A percentile compares a stretch with the other conserved stretches of the same genome.
These are phyloP conservation scores for Hibiscus syriacus DNA, from an alignment of 345 rosid genomes.

Conservation along the genomic window DNA sequence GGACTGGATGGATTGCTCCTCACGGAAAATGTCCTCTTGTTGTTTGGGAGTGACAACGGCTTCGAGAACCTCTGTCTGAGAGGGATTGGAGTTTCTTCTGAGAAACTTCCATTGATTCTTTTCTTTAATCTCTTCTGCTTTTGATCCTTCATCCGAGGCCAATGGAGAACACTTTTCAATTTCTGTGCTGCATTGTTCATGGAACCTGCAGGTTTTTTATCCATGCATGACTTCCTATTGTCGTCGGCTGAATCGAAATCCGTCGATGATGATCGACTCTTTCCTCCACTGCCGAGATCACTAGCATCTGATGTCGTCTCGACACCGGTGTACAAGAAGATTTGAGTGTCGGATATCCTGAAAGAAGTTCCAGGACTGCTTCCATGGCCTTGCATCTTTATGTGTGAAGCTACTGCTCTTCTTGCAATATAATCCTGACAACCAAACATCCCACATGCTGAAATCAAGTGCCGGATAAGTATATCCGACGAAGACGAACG, in stretches of 20 bases:
- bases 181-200: conserved; percentile 48
- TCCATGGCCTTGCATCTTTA: conserved; percentile 62
- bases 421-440: conserved; percentile 45
- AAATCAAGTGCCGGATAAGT: conserved; percentile 53
- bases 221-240: conserved; percentile 23
- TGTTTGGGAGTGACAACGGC: conserved; percentile 36
- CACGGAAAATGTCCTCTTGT: conserved; percentile 65
- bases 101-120: conserved; percentile 17
- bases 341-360: conserved; percentile 58
- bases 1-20: conserved; percentile 82
- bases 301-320: conserved; percentile 41
- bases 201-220: conserved; percentile 31
- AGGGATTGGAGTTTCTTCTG: conserved; percentile 43
- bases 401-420: conserved; percentile 52
- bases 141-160: conserved; percentile 53
- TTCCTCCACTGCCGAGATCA: conserved; percentile 28
- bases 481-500: conserved; percentile 59
- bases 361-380: conserved; percentile 81
- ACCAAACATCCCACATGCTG: conserved; percentile 69
- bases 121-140: conserved; percentile 22
- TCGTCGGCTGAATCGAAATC: conserved; percentile 40
- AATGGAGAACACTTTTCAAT: conserved; percentile 50
- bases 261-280: conserved; percentile 39
- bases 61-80: conserved; percentile 64
- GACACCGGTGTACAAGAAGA: conserved; percentile 48